A percentile compares a stretch with the other conserved stretches of the same genome.
Evolutionary conservation across 345 rosid species (phyloP).

Genomic region (Salix brachista): DNA sequence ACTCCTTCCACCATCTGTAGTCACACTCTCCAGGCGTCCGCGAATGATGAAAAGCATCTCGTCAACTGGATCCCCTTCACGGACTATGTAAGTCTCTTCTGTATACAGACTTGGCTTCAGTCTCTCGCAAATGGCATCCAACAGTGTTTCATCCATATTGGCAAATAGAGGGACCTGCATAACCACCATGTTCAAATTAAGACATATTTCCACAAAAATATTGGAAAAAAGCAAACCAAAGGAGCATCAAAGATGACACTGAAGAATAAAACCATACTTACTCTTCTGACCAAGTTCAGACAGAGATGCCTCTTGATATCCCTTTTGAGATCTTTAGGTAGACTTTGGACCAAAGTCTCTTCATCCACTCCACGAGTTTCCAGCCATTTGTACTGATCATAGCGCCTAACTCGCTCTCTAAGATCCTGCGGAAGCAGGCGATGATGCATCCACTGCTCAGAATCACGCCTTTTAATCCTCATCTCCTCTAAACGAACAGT

Average conservation of each 20-base stretch:
- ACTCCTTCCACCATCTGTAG: conserved; percentile 88
- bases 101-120: conserved; percentile 77
- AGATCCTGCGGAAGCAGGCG: conserved; percentile 75
- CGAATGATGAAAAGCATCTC: conserved; percentile 86
- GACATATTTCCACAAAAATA: neutral
- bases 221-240: neutral
- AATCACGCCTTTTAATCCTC: conserved; percentile 89
- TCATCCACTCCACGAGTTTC: conserved; percentile 78
- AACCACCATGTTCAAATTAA: neutral
- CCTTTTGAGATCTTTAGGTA: conserved; percentile 82
- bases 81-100: conserved; percentile 59
- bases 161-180: conserved; percentile 77
- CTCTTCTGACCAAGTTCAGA: conserved; percentile 77
- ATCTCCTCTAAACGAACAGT: conserved; percentile 82
- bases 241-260: neutral
- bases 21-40: conserved; percentile 76
- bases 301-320: conserved; percentile 90
- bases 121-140: conserved; percentile 89
- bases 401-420: conserved; percentile 59
- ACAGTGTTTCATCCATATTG: conserved; percentile 78
- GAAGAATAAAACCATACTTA: conserved; percentile 27
- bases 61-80: conserved; percentile 86
- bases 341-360: conserved; percentile 62
- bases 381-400: conserved; percentile 74
- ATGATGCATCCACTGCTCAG: conserved; percentile 96